phyloP scores from a whole-genome alignment of 306 rosid species.

The Malus fusca region DNA sequence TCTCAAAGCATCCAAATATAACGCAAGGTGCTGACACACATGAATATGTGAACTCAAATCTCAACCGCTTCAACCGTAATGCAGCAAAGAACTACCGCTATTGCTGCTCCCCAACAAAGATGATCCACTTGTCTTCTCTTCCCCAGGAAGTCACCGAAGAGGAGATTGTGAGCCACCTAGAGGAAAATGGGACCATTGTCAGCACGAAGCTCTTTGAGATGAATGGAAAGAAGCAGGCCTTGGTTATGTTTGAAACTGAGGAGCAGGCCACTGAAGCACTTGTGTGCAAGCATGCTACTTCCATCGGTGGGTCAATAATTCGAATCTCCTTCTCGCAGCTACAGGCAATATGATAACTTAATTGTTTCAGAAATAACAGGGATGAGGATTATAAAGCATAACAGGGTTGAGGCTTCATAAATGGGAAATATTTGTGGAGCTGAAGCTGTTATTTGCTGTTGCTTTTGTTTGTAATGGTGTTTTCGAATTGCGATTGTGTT shows the following conservation, averaged over 20 bases:
- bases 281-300: conserved; percentile 90
- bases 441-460: conserved; percentile 30
- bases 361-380: conserved; percentile 18
- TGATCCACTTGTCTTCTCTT: conserved; percentile 88
- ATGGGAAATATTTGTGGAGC: conserved; percentile 43
- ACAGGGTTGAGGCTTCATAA: conserved; percentile 42
- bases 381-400: conserved; percentile 34
- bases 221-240: conserved; percentile 97
- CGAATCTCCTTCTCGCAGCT: conserved; percentile 96
- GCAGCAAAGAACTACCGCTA: conserved; percentile 97
- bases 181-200: conserved; percentile 70
- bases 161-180: conserved; percentile 68
- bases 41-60: conserved; percentile 80
- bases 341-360: conserved; percentile 48
- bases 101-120: conserved; percentile 95
- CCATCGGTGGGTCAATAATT: conserved; percentile 63
- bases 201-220: conserved; percentile 87
- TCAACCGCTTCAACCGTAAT: conserved; percentile 94
- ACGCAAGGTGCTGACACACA: conserved; percentile 93
- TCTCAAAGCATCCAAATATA: conserved; percentile 80
- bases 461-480: conserved; percentile 45
- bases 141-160: conserved; percentile 83
- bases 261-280: conserved; percentile 97
- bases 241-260: conserved; percentile 82
- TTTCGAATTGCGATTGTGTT: conserved; percentile 43